These are phyloP conservation scores for Naganishia onofrii DNA, from an alignment of 768 basidiomycete genomes.

Conservation along the genomic window DNA sequence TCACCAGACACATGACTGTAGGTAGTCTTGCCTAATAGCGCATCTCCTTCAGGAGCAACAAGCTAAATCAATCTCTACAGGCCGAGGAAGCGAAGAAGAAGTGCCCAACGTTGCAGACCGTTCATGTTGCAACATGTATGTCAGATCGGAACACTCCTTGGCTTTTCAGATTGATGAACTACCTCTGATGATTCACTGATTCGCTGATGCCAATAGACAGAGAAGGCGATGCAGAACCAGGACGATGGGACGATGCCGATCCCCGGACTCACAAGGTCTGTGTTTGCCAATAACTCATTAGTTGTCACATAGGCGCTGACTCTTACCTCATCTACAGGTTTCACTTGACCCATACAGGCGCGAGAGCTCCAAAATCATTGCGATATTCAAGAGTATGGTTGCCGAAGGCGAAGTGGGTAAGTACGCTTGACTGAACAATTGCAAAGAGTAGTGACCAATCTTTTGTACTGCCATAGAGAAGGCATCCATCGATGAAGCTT, in stretches of 20 bases:
- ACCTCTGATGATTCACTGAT: background rate
- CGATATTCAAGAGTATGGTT: conserved; percentile 73
- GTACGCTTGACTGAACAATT: conserved; percentile 29
- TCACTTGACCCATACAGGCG: conserved; percentile 88
- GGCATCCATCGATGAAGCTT: conserved; percentile 96
- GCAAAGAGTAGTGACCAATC: background rate
- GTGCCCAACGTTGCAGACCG: conserved; percentile 77
- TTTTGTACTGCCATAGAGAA: conserved; percentile 63
- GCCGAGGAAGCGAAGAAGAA: conserved; percentile 70
- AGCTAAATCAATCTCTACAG: conserved; percentile 44
- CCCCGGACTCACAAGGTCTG: conserved; percentile 84
- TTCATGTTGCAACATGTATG: conserved; percentile 92
- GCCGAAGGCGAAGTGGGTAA: conserved; percentile 78
- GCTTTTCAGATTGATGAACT: background rate
- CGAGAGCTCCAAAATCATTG: conserved; percentile 82
- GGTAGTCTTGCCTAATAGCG: background rate
- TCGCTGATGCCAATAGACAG: background rate
- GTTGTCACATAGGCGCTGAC: no score
- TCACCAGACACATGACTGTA: conserved; percentile 57
- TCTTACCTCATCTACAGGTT: conserved; percentile 58
- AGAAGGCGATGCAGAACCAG: conserved; percentile 62
- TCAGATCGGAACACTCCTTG: background rate
- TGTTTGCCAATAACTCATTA: background rate
- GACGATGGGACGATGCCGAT: conserved; percentile 87
- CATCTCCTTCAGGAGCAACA: no score